phyloP scores from a whole-genome alignment of 164 flowering plant species.

The Santalum album region DNA sequence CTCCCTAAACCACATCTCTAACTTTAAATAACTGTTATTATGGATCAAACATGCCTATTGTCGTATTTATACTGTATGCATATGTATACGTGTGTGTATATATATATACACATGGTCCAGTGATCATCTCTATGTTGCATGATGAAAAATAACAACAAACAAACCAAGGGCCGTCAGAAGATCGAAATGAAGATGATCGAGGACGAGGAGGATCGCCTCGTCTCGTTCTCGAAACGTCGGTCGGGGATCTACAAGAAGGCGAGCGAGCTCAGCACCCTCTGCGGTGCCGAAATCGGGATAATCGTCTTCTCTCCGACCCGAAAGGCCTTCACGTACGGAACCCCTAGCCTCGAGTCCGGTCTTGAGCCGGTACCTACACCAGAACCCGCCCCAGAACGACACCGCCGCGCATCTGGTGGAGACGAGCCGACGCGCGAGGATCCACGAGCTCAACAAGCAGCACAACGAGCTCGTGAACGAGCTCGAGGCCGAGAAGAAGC shows the following conservation, averaged over 20 bases:
- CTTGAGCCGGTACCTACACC: background rate
- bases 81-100: no score
- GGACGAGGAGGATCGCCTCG: slow-evolving; percentile 4
- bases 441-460: slow-evolving; percentile 4
- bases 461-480: slow-evolving; percentile 1
- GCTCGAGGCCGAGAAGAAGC: slow-evolving; percentile 15
- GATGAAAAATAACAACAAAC: background rate
- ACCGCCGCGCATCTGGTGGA: background rate
- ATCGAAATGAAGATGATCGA: slow-evolving; percentile 4
- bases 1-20: no score
- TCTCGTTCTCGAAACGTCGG: slow-evolving; percentile 4
- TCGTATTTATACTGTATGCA: no score
- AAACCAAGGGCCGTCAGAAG: slow-evolving; percentile 2
- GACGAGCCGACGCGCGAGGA: background rate
- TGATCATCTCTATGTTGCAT: no score
- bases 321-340: slow-evolving; percentile 11
- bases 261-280: slow-evolving; percentile 4
- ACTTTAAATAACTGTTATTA: no score
- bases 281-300: slow-evolving; percentile 9
- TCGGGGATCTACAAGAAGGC: slow-evolving; percentile 9
- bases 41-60: no score
- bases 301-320: slow-evolving; percentile 8
- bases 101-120: no score
- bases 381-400: background rate
- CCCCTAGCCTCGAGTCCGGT: slow-evolving; percentile 7